Conservation (phyloP, 441 rosid species). For the Erysimum pusillum region DNA sequence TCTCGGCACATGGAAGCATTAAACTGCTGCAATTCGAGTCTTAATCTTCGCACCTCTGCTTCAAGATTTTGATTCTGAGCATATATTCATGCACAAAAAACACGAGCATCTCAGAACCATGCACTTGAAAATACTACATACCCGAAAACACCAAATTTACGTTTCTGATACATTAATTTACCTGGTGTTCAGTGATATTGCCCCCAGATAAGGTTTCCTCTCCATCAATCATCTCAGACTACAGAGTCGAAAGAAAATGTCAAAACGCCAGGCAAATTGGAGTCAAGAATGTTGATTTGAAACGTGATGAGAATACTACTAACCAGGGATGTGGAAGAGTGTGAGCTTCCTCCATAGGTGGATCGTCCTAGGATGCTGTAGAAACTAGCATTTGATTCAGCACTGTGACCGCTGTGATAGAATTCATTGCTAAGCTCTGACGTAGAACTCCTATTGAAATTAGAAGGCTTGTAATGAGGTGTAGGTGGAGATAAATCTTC, state of each 20-base stretch:
- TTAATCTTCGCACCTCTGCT: conserved; percentile 61
- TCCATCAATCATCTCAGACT: conserved; percentile 30
- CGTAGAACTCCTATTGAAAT: conserved; percentile 29
- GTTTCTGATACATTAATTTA: conserved; percentile 22
- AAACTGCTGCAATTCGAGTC: conserved; percentile 60
- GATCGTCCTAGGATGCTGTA: conserved; percentile 45
- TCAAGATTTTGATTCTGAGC: conserved; percentile 52
- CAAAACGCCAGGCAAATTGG: conserved; percentile 14
- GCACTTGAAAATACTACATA: conserved; percentile 35
- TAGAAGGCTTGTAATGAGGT: conserved; percentile 32
- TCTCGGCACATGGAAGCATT: conserved; percentile 52
- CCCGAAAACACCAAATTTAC: background rate
- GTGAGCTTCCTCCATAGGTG: conserved; percentile 45
- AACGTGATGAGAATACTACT: conserved; percentile 39
- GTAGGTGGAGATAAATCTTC: conserved; percentile 36
- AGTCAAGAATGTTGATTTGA: background rate
- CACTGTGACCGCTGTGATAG: conserved; percentile 53
- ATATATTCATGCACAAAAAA: conserved; percentile 32
- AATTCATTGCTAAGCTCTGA: conserved; percentile 46
- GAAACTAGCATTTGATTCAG: conserved; percentile 40
- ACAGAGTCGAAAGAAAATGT: conserved; percentile 30
- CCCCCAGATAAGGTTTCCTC: conserved; percentile 30
- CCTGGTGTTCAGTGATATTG: conserved; percentile 46
- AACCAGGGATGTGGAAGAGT: conserved; percentile 52
- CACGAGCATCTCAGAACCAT: conserved; percentile 19